Conservation (phyloP, 495 filamentous ascomycete species). For the Tetracladium setigerum region DNA sequence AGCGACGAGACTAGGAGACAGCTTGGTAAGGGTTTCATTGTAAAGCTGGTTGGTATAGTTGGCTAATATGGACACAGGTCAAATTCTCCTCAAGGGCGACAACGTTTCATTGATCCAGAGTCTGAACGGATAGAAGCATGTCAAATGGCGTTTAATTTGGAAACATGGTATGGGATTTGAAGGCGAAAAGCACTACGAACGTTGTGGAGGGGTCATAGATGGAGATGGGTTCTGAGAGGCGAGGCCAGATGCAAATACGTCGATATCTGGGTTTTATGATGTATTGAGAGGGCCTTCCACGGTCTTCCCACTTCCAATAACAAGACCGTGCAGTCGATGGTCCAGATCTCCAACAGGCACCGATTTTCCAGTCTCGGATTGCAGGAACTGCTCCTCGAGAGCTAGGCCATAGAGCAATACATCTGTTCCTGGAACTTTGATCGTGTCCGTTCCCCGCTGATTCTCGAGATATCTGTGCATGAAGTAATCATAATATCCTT, state of each 20-base stretch:
- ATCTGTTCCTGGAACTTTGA: constrained; percentile 35
- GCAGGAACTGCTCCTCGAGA: constrained; percentile 79
- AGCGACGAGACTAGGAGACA: constrained; percentile 70
- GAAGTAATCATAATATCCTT: constrained; percentile 95
- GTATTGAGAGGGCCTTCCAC: constrained; percentile 7
- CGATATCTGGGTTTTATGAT: not conserved
- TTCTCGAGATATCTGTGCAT: constrained; percentile 59
- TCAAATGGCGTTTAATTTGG: constrained; percentile 15
- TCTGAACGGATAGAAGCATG: constrained; percentile 39
- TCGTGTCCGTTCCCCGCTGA: constrained; percentile 28
- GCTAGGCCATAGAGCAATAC: constrained; percentile 72
- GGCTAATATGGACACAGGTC: constrained; percentile 51
- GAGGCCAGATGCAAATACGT: too few species aligned
- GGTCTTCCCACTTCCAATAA: constrained; percentile 24
- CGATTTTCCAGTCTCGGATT: constrained; percentile 35
- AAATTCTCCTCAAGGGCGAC: constrained; percentile 95
- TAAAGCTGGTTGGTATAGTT: not conserved
- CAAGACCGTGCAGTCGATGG: constrained; percentile 18
- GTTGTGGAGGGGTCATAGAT: not conserved
- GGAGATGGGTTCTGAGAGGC: too few species aligned
- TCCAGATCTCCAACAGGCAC: constrained; percentile 50
- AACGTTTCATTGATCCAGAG: constrained; percentile 93
- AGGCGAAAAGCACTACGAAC: constrained; percentile 6
- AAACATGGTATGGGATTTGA: constrained; percentile 4
- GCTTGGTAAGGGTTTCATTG: constrained; percentile 53